Percentiles rank a stretch among this genome's conserved stretches.
phyloP scores from a whole-genome alignment of 176 grass and related monocot species.

The Oryza officinalis region DNA sequence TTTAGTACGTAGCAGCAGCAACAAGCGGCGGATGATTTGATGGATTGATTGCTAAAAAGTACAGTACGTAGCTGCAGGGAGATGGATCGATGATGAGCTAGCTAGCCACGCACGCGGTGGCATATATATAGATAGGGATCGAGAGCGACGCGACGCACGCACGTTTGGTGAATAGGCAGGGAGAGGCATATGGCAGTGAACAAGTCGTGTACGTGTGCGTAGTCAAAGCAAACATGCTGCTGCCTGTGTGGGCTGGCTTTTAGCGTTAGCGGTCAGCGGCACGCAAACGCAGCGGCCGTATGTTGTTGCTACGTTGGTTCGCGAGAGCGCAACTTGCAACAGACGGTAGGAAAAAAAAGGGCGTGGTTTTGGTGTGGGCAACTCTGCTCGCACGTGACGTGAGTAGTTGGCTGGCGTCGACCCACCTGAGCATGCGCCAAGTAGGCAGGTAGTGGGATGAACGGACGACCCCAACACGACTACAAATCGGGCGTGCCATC shows the following conservation, averaged over 20 bases:
- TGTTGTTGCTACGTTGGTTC: conserved; percentile 42
- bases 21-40: neutral
- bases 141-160: neutral
- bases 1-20: neutral
- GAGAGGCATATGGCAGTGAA: neutral
- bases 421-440: too few species aligned
- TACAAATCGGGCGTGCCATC: too few species aligned
- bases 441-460: too few species aligned
- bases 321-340: neutral
- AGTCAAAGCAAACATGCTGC: conserved; percentile 54
- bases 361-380: too few species aligned
- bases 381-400: too few species aligned
- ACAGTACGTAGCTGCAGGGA: too few species aligned
- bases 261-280: neutral
- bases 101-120: neutral
- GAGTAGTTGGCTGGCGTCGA: too few species aligned
- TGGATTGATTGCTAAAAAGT: too few species aligned
- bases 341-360: neutral
- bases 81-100: too few species aligned
- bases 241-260: neutral
- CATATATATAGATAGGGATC: neutral
- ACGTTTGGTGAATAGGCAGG: conserved; percentile 25
- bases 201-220: neutral
- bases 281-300: conserved; percentile 13
- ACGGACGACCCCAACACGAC: too few species aligned